Evolutionary conservation across 495 filamentous ascomycete genomes (phyloP).

Genomic region (Tuber magnatum): DNA sequence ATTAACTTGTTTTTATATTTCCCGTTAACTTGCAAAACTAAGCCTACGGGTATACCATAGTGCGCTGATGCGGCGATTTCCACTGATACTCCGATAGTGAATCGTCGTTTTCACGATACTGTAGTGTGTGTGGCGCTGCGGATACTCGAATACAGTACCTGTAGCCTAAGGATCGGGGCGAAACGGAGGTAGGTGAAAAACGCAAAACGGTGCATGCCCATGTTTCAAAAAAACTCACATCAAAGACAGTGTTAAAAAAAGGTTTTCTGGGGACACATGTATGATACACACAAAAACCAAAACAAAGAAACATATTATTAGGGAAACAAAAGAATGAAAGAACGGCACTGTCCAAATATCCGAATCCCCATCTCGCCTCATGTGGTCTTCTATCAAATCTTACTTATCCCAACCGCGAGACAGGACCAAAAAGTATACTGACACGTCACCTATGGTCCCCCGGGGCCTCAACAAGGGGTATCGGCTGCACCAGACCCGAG

Average conservation of each 20-base stretch:
- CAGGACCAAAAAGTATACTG: not conserved
- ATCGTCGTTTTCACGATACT: not conserved
- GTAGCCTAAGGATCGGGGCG: not conserved
- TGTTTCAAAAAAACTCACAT: not conserved
- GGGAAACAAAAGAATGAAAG: not conserved
- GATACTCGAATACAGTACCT: not conserved
- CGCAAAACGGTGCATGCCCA: not conserved
- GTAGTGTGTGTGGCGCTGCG: not conserved
- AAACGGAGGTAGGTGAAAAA: not conserved
- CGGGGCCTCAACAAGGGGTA: not conserved
- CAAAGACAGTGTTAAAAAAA: not conserved
- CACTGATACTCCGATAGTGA: too few species aligned
- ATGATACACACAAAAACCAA: not conserved
- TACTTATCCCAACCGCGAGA: not conserved
- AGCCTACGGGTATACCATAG: too few species aligned
- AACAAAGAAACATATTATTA: not conserved
- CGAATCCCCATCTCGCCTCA: not conserved
- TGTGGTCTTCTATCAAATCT: not conserved
- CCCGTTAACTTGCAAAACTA: too few species aligned
- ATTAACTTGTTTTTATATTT: too few species aligned
- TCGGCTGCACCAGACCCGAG: not conserved
- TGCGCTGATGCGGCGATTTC: too few species aligned
- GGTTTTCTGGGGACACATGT: not conserved
- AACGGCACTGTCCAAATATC: not conserved
- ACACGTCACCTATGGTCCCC: not conserved